Evolutionary conservation across 371 early-diverging fungal genomes (phyloP).

Genomic region (Rhizopus sp.): DNA sequence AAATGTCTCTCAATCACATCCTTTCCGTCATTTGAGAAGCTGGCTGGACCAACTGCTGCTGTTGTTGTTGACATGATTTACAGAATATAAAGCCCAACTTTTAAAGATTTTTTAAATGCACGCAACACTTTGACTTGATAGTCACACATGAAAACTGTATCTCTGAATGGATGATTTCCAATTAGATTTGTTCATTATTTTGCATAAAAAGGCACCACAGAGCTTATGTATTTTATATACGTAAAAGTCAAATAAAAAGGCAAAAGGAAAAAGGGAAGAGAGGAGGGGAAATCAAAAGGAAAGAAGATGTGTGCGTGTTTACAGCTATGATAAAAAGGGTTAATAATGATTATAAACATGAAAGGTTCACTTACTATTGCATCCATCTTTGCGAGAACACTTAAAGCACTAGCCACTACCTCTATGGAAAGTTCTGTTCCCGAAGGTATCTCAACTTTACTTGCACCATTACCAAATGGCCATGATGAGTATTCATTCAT

Average conservation of each 20-base stretch:
- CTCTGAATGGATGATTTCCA: too few relatives aligned
- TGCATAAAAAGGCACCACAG: too few relatives aligned
- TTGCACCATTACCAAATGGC: slow-evolving; percentile 71
- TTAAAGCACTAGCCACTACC: slow-evolving; percentile 75
- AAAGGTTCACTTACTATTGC: slow-evolving; percentile 63
- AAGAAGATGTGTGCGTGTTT: neutral
- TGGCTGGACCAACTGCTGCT: slow-evolving; percentile 54
- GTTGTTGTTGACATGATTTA: neutral
- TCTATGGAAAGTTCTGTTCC: slow-evolving; percentile 67
- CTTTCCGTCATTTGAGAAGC: slow-evolving; percentile 68
- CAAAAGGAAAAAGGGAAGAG: neutral
- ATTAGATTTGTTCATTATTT: too few relatives aligned
- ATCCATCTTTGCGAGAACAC: slow-evolving; percentile 89
- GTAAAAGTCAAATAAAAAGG: neutral
- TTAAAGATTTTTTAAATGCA: too few relatives aligned
- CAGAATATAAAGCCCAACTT: too few relatives aligned
- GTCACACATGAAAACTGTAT: too few relatives aligned
- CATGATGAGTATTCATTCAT: slow-evolving; percentile 83
- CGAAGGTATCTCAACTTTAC: slow-evolving; percentile 54
- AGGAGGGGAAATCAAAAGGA: neutral
- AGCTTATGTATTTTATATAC: neutral
- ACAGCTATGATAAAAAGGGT: neutral
- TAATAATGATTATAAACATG: neutral
- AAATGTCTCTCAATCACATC: slow-evolving; percentile 62
- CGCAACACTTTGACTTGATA: too few relatives aligned